phyloP scores from a whole-genome alignment of 2,329 filamentous ascomycete genomes.

The Pseudofabraea citricarpa region DNA sequence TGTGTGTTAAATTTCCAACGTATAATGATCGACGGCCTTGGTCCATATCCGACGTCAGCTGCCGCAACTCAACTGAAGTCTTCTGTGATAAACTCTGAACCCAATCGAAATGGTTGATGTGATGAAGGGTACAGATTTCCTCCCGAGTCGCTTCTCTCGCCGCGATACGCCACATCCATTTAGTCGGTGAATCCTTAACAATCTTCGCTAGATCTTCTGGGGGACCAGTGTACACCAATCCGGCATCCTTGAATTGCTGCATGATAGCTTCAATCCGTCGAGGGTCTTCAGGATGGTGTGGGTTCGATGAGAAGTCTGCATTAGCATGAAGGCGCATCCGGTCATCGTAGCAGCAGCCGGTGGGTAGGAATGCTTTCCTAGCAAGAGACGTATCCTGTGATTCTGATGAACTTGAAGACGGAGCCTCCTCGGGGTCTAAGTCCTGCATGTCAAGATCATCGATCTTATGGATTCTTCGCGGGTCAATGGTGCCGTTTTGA shows the following conservation, averaged over 20 bases:
- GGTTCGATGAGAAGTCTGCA: slow-evolving; percentile 64
- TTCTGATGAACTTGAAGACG: not conserved
- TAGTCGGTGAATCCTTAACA: slow-evolving; percentile 48
- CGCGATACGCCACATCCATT: slow-evolving; percentile 71
- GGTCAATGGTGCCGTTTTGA: not conserved
- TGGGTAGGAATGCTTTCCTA: slow-evolving; percentile 43
- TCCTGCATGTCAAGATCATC: not conserved
- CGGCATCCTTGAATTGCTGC: slow-evolving; percentile 77
- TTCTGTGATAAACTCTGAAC: slow-evolving; percentile 54
- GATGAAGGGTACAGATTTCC: slow-evolving; percentile 80
- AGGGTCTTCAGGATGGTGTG: slow-evolving; percentile 92
- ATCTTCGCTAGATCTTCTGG: slow-evolving; percentile 49
- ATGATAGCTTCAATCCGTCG: slow-evolving; percentile 90
- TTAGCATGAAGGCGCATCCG: slow-evolving; percentile 96
- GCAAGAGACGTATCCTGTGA: slow-evolving; percentile 11
- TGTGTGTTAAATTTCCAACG: slow-evolving; percentile 76
- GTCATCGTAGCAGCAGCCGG: slow-evolving; percentile 83
- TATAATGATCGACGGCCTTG: slow-evolving; percentile 72
- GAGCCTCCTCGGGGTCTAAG: not conserved
- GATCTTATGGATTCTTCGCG: not conserved
- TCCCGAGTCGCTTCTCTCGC: slow-evolving; percentile 71
- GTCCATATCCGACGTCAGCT: slow-evolving; percentile 57
- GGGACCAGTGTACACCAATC: slow-evolving; percentile 63
- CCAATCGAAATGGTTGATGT: slow-evolving; percentile 72
- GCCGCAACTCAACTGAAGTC: slow-evolving; percentile 60